Base-by-base conservation (phyloP, 768 basidiomycete genomes). In the Trametopsis cervina region DNA sequence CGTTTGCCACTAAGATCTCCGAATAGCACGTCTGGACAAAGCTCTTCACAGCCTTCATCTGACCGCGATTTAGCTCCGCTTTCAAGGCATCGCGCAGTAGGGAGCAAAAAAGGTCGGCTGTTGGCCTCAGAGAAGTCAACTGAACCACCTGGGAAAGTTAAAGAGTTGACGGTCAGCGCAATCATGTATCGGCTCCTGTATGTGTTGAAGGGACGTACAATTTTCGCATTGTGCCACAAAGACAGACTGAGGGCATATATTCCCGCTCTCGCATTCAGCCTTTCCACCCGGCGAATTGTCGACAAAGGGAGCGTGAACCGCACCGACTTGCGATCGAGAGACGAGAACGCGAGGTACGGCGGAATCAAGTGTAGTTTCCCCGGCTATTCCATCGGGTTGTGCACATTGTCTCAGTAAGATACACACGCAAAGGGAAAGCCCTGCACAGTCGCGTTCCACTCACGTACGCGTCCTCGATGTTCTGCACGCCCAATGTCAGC, bases 1-100 rank as follows among this genome's bases (percentile, higher is more conserved):
- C 55, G 44, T 36, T 58, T 45, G 51, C 68, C 1, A 94, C 67
- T 2, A 97, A 78, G n/a, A 77, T 80, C 66, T 98, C 96, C 0
- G 94, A 96, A 65, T 95, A 97, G 62, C 93, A 89, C 1, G 91
- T 89, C 67, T 89, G 86, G 24, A 89, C 80, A 62, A 98, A 97
- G 11, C 76, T 73, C 65, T 94, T 96, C 50, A 97, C 86, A 11
- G 72, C 69, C 66, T 96, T 96, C 93, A 99, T 99, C 60, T 85
- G 82, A 2, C 94, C 88, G 13, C 85, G 80, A 59, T 93, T 86
- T 11, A 97, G 75, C 57, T 96, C 89, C 4, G 82, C 72, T 68
- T 93, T 96, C 54, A 99, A 76, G 3, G 89, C 84, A 56, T 94
- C 87, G 6, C 93, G 83, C 1, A 99, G 77, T 4, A 91, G 72